phyloP scores from a whole-genome alignment of 2,329 filamentous ascomycete species.

The Bipolaris zeicola region DNA sequence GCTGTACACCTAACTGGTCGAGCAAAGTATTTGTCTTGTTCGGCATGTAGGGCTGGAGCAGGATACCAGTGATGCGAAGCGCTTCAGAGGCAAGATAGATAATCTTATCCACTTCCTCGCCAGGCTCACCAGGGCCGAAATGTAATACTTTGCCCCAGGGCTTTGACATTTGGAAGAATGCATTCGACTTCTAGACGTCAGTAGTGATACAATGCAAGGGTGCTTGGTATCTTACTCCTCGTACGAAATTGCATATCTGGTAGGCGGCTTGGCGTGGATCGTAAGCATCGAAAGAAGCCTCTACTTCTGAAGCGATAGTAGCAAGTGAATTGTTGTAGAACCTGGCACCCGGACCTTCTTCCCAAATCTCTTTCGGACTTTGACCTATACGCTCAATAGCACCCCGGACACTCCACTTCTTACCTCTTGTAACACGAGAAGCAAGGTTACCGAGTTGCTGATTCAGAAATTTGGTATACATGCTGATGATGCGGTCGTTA shows the following conservation, averaged over 20 bases:
- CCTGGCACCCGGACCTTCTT: slow-evolving; percentile 33
- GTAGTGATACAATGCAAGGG: not conserved
- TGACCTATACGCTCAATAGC: slow-evolving; percentile 56
- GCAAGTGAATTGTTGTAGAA: slow-evolving; percentile 49
- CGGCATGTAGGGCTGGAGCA: slow-evolving; percentile 92
- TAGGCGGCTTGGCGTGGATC: slow-evolving; percentile 37
- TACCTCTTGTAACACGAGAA: slow-evolving; percentile 70
- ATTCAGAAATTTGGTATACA: slow-evolving; percentile 81
- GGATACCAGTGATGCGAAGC: slow-evolving; percentile 77
- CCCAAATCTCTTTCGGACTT: slow-evolving; percentile 36
- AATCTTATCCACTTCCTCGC: slow-evolving; percentile 48
- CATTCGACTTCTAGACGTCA: slow-evolving; percentile 62
- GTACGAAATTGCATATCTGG: slow-evolving; percentile 36
- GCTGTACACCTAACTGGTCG: slow-evolving; percentile 75
- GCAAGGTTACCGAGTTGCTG: slow-evolving; percentile 80
- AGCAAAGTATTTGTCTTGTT: slow-evolving; percentile 73
- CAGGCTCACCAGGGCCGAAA: slow-evolving; percentile 34
- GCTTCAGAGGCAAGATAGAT: slow-evolving; percentile 77
- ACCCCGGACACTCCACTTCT: slow-evolving; percentile 70
- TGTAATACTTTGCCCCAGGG: slow-evolving; percentile 69
- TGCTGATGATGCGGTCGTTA: slow-evolving; percentile 73
- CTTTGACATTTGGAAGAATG: slow-evolving; percentile 65
- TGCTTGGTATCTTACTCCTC: slow-evolving; percentile 28
- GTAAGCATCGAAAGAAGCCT: slow-evolving; percentile 31
- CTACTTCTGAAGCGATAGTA: slow-evolving; percentile 27